phyloP scores from a whole-genome alignment of 2,329 filamentous ascomycete genomes.

The Calcarisporium arbuscula region DNA sequence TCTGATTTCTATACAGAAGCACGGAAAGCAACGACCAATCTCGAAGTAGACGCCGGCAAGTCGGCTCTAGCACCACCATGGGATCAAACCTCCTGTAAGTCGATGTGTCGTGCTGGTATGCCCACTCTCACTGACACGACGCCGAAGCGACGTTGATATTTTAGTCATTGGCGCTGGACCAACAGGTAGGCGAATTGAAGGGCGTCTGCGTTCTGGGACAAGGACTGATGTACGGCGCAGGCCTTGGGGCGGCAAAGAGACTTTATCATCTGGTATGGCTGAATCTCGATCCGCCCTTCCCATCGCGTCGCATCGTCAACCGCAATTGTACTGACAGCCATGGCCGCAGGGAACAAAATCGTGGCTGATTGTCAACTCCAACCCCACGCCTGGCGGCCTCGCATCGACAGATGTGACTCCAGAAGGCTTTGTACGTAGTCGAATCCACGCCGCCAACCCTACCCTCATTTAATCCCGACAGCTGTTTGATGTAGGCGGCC shows the following conservation, averaged over 20 bases:
- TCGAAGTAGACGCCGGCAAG: no score
- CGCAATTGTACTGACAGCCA: not conserved
- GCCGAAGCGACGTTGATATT: not conserved
- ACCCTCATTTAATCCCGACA: conserved; percentile 22
- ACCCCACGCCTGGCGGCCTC: not conserved
- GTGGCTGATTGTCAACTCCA: not conserved
- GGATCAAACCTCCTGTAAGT: no score
- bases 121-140: no score
- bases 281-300: not conserved
- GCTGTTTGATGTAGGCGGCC: conserved; percentile 91
- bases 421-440: not conserved
- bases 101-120: no score
- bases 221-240: no score
- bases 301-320: not conserved
- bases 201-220: no score
- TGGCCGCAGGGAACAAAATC: not conserved
- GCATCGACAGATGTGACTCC: conserved; percentile 1
- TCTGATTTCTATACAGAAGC: no score
- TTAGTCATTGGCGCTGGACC: not conserved
- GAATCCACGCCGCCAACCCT: not conserved
- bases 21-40: no score
- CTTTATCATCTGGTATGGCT: not conserved
- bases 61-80: no score
- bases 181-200: no score
- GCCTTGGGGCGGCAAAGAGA: not conserved